Conservation (phyloP, 2,329 filamentous ascomycete genomes). For the Colletotrichum caudatum region DNA sequence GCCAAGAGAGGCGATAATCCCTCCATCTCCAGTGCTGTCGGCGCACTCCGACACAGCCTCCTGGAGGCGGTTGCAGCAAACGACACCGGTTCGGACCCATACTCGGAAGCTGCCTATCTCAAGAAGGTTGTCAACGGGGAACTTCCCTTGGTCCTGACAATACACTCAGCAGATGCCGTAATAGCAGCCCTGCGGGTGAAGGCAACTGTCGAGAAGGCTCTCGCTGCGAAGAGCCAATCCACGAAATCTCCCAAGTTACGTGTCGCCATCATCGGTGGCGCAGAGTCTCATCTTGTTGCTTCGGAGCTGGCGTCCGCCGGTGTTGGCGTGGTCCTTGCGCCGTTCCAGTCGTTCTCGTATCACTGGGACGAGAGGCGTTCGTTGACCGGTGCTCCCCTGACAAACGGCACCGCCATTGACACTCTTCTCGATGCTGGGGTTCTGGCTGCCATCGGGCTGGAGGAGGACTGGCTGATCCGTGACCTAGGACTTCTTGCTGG, state of each 20-base stretch:
- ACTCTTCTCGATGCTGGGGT: conserved; percentile 70
- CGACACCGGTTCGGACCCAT: conserved; percentile 54
- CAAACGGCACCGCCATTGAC: conserved; percentile 73
- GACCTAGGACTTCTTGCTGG: conserved; percentile 72
- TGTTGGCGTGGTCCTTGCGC: conserved; percentile 71
- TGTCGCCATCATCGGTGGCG: conserved; percentile 71
- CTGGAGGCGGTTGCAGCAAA: conserved; percentile 61
- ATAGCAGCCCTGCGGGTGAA: conserved; percentile 71
- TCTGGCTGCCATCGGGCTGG: conserved; percentile 66
- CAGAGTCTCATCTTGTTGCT: conserved; percentile 72
- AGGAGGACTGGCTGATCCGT: conserved; percentile 72
- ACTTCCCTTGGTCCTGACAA: conserved; percentile 67
- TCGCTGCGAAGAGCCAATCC: conserved; percentile 42
- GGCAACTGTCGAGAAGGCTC: conserved; percentile 61
- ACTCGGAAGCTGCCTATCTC: conserved; percentile 63
- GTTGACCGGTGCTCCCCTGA: conserved; percentile 73
- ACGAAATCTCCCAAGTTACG: conserved; percentile 52
- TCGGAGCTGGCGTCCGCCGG: conserved; percentile 66
- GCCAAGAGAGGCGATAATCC: conserved; percentile 59
- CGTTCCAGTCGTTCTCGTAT: conserved; percentile 66
- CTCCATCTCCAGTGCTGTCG: conserved; percentile 67
- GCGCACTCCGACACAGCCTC: conserved; percentile 64
- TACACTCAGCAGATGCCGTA: conserved; percentile 73
- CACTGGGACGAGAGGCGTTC: conserved; percentile 73
- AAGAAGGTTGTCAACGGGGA: conserved; percentile 66